A percentile compares a stretch with the other conserved stretches of the same genome.
Evolutionary conservation across 2,329 filamentous ascomycete genomes (phyloP).

Genomic region (Monascus ruber): DNA sequence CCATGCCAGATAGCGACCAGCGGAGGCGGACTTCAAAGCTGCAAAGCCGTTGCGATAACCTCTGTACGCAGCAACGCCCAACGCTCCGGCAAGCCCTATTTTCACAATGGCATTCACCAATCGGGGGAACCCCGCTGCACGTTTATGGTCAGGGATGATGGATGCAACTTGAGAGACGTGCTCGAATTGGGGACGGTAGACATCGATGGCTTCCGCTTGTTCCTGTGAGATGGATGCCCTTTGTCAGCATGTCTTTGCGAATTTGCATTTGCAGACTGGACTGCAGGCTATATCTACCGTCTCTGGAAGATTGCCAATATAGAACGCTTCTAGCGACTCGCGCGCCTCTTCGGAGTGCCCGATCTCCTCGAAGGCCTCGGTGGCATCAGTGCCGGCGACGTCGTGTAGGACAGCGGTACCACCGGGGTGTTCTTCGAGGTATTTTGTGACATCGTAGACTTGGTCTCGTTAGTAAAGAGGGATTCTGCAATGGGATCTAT

Average conservation of each 20-base stretch:
- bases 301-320: slow-evolving; percentile 25
- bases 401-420: slow-evolving; percentile 32
- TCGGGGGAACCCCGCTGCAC: no score
- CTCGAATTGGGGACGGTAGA: no score
- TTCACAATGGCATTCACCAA: no score
- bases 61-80: no score
- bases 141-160: no score
- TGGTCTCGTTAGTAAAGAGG: background rate
- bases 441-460: slow-evolving; percentile 51
- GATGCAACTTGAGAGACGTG: no score
- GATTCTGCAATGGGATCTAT: background rate
- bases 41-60: no score
- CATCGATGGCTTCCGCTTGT: no score
- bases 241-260: slow-evolving; percentile 14
- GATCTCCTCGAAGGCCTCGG: slow-evolving; percentile 32
- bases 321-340: slow-evolving; percentile 28
- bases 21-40: no score
- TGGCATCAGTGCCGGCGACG: slow-evolving; percentile 32
- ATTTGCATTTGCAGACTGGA: slow-evolving; percentile 9
- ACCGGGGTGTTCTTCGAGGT: slow-evolving; percentile 47
- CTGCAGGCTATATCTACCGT: slow-evolving; percentile 8
- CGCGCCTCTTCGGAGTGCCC: slow-evolving; percentile 37
- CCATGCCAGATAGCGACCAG: no score
- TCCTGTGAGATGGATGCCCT: slow-evolving; percentile 1
- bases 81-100: no score